These are phyloP conservation scores for Ganoderma resinaceum DNA, from an alignment of 1,284 basidiomycete species.

Conservation along the genomic window DNA sequence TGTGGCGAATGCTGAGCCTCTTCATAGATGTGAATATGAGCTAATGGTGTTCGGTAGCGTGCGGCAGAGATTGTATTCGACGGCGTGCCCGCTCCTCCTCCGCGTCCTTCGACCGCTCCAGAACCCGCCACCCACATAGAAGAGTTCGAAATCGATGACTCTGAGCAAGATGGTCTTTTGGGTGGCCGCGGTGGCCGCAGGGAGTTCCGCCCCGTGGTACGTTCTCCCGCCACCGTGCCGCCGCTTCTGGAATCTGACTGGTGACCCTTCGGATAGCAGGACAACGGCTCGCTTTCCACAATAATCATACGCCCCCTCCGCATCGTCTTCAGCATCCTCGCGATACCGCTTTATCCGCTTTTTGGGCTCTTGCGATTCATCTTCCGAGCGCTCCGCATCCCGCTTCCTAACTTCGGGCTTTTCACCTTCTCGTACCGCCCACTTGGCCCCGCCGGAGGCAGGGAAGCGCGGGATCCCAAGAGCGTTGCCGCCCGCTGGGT, in stretches of 20 bases:
- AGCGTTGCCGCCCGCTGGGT: conserved; percentile 77
- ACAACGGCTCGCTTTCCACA: conserved; percentile 23
- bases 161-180: conserved; percentile 49
- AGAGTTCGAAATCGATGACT: conserved; percentile 62
- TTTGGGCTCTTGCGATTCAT: conserved; percentile 41
- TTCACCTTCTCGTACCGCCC: conserved; percentile 47
- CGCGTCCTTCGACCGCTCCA: conserved; percentile 11
- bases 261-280: conserved; percentile 11
- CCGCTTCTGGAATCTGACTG: not conserved
- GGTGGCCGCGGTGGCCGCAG: conserved; percentile 29
- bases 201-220: conserved; percentile 35
- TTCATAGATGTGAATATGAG: not conserved
- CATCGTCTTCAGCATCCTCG: conserved; percentile 40
- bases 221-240: not conserved
- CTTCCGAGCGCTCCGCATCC: conserved; percentile 44
- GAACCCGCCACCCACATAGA: conserved; percentile 37
- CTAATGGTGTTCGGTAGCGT: conserved; percentile 44
- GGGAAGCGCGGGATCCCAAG: conserved; percentile 46
- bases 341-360: conserved; percentile 42
- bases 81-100: conserved; percentile 36
- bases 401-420: conserved; percentile 40
- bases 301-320: conserved; percentile 36
- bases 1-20: not conserved
- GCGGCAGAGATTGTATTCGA: conserved; percentile 71
- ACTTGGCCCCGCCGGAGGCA: conserved; percentile 40